These are phyloP conservation scores for Ceratocystis lukuohia DNA, from an alignment of 2,329 filamentous ascomycete genomes.

Conservation along the genomic window DNA sequence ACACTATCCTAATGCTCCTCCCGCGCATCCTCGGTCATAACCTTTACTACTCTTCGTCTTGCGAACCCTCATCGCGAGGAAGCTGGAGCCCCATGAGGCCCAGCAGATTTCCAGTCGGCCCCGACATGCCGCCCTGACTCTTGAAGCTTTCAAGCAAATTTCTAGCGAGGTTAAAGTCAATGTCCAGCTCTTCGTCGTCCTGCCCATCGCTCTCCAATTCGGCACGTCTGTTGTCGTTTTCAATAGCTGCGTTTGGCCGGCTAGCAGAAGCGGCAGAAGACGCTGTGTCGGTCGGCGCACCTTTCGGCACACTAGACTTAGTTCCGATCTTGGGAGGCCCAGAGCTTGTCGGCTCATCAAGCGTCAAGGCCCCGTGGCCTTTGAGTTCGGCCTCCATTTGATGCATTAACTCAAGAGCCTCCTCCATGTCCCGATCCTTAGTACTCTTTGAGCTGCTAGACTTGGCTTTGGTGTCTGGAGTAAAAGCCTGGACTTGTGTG, in stretches of 20 bases:
- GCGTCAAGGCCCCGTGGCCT: conserved; percentile 50
- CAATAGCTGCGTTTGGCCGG: background rate
- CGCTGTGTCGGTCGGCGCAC: background rate
- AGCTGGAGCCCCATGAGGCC: conserved; percentile 72
- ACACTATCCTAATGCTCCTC: background rate
- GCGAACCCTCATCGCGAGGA: conserved; percentile 61
- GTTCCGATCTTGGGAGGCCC: background rate
- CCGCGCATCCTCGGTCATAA: background rate
- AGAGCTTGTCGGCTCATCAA: conserved; percentile 31
- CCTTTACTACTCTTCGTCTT: conserved; percentile 22
- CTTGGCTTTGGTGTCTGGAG: background rate
- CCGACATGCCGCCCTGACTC: conserved; percentile 70
- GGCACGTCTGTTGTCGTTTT: conserved; percentile 18
- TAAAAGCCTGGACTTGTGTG: too few relatives aligned
- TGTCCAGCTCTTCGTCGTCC: conserved; percentile 50
- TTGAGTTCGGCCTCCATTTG: conserved; percentile 63
- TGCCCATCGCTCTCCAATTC: conserved; percentile 29
- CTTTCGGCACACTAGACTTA: background rate
- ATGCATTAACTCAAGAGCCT: conserved; percentile 51
- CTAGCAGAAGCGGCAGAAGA: background rate
- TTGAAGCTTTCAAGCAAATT: conserved; percentile 91
- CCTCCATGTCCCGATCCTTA: conserved; percentile 37
- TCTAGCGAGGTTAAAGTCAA: conserved; percentile 77
- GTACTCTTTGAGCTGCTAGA: conserved; percentile 23
- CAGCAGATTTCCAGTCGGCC: conserved; percentile 77